Base-by-base conservation (phyloP, 1,139 yeast species). In the Candida sp. region DNA sequence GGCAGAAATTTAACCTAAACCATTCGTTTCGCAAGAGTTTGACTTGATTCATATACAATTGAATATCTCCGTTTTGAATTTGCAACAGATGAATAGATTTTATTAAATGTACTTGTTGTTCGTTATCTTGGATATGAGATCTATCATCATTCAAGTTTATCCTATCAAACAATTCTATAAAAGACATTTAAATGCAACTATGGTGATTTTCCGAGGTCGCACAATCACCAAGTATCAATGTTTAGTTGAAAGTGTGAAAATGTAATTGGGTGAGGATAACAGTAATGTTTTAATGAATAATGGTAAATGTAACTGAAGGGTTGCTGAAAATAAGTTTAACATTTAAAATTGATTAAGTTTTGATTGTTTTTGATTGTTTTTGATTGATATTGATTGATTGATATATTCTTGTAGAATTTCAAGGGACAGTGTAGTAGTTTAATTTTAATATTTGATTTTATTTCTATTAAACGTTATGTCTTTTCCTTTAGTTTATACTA, bases 21-120 rank as follows among this genome's bases (percentile, higher is more conserved):
- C 39, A 37, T 29, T 37, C 34, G 21, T 37, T 37, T 6, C 39
- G 22, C 12, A 37, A 22, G 9, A 12, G 25, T 15, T 37, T 37
- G 12, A 37, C 34, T 4, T 37, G n/a, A 5, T 15, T 27, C 11
- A 37, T 37, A 29, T 37, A 37, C 5, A 12, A 21, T 8, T 37
- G 21, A 4, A 37, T 9, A 29, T 37, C 39, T 21, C 27, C 12
- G 11, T 37, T 29, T 5, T 9, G n/a, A 6, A 37, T 15, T 9
- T 15, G 7, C 7, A 37, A 37, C 6, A 25, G 9, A 21, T 15
- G 9, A 21, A 22, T 23, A 21, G 39, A 9, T 23, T 15, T 9
- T 5, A 32, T 12, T 6, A 35, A 35, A 11, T 35, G 34, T 5
- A 12, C 19, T 12, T 32, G 34, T 12, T 22, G n/a, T 21, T 21